Evolutionary conservation across 2,329 filamentous ascomycete species (phyloP).

Genomic region (Leptoxyphium fumago): DNA sequence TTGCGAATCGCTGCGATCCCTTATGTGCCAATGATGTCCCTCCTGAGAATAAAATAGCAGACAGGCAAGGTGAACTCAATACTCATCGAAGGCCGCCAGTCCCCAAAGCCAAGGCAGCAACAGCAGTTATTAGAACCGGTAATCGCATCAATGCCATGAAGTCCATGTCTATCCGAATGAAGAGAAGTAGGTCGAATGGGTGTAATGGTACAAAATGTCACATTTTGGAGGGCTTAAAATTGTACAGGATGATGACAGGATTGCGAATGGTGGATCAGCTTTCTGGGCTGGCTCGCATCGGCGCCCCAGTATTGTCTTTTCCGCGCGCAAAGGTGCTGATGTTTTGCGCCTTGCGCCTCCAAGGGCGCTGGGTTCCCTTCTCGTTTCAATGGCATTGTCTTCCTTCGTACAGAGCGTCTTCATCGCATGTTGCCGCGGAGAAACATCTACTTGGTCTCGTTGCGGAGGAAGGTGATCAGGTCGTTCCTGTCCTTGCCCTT

Average conservation of each 20-base stretch:
- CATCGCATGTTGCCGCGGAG: constrained; percentile 2
- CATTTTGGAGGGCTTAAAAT: not conserved
- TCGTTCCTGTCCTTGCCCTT: constrained; percentile 99
- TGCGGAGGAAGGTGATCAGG: constrained; percentile 74
- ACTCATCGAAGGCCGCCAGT: too few species aligned
- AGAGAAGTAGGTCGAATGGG: not conserved
- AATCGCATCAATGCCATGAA: not conserved
- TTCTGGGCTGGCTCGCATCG: constrained; percentile 2
- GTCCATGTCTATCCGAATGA: not conserved
- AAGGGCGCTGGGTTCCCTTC: not conserved
- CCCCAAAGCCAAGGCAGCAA: too few species aligned
- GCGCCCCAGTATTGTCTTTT: constrained; percentile 2
- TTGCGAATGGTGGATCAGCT: not conserved
- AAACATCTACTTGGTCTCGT: constrained; percentile 50
- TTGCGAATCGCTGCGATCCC: too few species aligned
- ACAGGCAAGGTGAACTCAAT: too few species aligned
- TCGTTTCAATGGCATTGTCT: constrained; percentile 8
- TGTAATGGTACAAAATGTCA: not conserved
- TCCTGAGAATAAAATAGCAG: too few species aligned
- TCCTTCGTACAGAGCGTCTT: constrained; percentile 19
- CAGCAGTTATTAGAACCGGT: constrained; percentile 1
- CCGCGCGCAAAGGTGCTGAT: constrained; percentile 26
- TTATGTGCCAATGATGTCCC: too few species aligned
- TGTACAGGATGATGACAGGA: constrained; percentile 2
- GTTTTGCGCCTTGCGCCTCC: constrained; percentile 21